Conservation (phyloP, 2,329 filamentous ascomycete genomes). For the Lachnellula subtilissima region DNA sequence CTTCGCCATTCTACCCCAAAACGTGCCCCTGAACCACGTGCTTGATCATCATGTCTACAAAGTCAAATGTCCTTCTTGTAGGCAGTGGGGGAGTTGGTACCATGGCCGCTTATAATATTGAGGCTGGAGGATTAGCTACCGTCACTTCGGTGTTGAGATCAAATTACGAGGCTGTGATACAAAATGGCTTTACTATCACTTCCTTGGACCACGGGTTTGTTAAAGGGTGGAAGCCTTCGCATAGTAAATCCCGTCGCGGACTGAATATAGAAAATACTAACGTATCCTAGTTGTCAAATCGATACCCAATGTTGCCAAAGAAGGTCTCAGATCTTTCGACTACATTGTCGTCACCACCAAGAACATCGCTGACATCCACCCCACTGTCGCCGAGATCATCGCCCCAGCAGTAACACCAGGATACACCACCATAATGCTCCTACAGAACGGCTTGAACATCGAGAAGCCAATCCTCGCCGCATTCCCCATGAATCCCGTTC, state of each 20-base stretch:
- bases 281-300: neutral
- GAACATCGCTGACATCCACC: slow-evolving; percentile 29
- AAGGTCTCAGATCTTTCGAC: slow-evolving; percentile 15
- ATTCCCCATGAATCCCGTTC: slow-evolving; percentile 21
- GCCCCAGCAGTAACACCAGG: slow-evolving; percentile 21
- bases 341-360: slow-evolving; percentile 27
- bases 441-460: slow-evolving; percentile 29
- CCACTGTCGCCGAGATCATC: slow-evolving; percentile 29
- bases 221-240: slow-evolving; percentile 20
- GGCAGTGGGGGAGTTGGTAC: slow-evolving; percentile 27
- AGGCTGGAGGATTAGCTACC: slow-evolving; percentile 17
- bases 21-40: slow-evolving; percentile 4
- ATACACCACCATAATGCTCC: slow-evolving; percentile 21
- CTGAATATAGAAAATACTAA: neutral
- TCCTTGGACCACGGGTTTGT: slow-evolving; percentile 24
- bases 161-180: slow-evolving; percentile 20
- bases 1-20: neutral
- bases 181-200: slow-evolving; percentile 23
- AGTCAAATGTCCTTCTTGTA: slow-evolving; percentile 21
- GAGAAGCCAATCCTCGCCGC: slow-evolving; percentile 21
- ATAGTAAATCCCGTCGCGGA: slow-evolving; percentile 5
- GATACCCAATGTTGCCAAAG: slow-evolving; percentile 7
- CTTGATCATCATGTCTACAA: slow-evolving; percentile 10
- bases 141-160: slow-evolving; percentile 24
- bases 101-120: slow-evolving; percentile 24